Percentiles rank a stretch among this genome's conserved stretches.
Evolutionary conservation across 2,329 filamentous ascomycete species (phyloP).

Genomic region (Periconia digitata): DNA sequence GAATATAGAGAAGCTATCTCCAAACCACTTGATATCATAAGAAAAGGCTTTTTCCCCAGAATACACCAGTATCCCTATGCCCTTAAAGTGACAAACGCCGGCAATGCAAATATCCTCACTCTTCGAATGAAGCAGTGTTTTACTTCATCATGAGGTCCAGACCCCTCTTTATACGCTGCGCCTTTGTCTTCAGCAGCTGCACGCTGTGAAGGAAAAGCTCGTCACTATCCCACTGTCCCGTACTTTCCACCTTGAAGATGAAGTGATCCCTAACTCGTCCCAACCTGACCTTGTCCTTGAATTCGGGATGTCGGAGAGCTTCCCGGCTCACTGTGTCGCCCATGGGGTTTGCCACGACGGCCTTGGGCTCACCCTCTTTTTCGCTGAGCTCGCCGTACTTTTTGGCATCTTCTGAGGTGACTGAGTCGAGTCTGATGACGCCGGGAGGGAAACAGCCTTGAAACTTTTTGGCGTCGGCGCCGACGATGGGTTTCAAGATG

Average conservation of each 20-base stretch:
- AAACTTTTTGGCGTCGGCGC: slow-evolving; percentile 86
- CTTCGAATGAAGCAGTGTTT: not conserved
- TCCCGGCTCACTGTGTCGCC: slow-evolving; percentile 94
- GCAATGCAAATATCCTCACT: slow-evolving; percentile 11
- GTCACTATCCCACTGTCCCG: slow-evolving; percentile 92
- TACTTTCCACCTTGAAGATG: slow-evolving; percentile 94
- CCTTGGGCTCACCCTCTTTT: slow-evolving; percentile 78
- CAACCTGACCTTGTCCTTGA: slow-evolving; percentile 92
- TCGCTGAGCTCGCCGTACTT: slow-evolving; percentile 67
- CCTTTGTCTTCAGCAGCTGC: slow-evolving; percentile 83
- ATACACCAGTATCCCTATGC: not conserved
- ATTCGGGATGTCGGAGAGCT: slow-evolving; percentile 86
- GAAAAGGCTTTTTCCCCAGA: slow-evolving; percentile 1
- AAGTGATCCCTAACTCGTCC: slow-evolving; percentile 92
- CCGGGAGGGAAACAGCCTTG: slow-evolving; percentile 84
- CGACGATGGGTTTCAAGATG: slow-evolving; percentile 81
- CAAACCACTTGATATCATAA: slow-evolving; percentile 5
- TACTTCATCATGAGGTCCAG: slow-evolving; percentile 52
- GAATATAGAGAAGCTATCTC: not conserved
- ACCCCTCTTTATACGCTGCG: slow-evolving; percentile 70
- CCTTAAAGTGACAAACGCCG: slow-evolving; percentile 10
- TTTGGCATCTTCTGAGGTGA: slow-evolving; percentile 67
- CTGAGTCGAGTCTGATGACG: slow-evolving; percentile 77
- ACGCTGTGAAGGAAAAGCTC: slow-evolving; percentile 90
- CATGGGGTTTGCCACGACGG: slow-evolving; percentile 85